phyloP scores from a whole-genome alignment of 176 grass and related monocot species.

The Oryza longistaminata region DNA sequence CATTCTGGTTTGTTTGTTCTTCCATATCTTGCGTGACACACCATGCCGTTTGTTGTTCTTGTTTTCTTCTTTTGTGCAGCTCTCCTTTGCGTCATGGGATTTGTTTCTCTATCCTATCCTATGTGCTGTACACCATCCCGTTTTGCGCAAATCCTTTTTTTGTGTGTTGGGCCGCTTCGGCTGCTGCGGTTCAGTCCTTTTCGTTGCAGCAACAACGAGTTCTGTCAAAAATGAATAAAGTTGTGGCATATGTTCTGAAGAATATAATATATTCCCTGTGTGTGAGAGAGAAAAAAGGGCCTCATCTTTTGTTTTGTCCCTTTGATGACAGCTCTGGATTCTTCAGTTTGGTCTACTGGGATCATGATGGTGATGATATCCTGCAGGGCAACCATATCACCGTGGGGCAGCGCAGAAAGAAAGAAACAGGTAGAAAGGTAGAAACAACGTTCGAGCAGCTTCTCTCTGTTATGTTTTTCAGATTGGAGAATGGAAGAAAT shows the following conservation, averaged over 20 bases:
- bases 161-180: not conserved
- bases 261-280: slow-evolving; percentile 36
- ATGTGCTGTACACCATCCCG: not conserved
- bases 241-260: slow-evolving; percentile 32
- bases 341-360: slow-evolving; percentile 32
- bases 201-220: not conserved
- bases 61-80: not conserved
- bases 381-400: not conserved
- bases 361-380: not conserved
- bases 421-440: not conserved
- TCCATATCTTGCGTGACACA: slow-evolving; percentile 13
- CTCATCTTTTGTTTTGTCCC: slow-evolving; percentile 10
- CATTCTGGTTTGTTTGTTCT: not conserved
- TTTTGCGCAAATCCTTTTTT: not conserved
- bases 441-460: not conserved
- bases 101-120: not conserved
- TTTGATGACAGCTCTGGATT: slow-evolving; percentile 31
- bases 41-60: not conserved
- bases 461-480: not conserved
- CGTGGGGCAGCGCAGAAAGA: not conserved
- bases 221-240: slow-evolving; percentile 1
- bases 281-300: not conserved
- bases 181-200: not conserved
- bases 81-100: not conserved
- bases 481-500: not conserved